Evolutionary conservation across 768 basidiomycete genomes (phyloP).

Genomic region (Porpolomopsis calyptriformis): DNA sequence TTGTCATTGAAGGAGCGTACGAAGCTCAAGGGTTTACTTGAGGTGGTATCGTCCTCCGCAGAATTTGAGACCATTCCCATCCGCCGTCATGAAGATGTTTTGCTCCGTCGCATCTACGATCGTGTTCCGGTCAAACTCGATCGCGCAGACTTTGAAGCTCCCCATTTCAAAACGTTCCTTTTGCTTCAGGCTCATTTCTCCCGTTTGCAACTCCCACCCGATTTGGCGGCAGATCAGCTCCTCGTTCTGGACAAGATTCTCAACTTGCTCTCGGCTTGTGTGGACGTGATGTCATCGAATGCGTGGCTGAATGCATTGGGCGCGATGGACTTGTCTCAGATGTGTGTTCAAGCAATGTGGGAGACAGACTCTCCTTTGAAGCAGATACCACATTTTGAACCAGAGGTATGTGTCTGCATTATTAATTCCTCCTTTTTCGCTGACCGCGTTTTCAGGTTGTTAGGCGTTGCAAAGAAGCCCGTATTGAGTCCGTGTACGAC

Average conservation of each 20-base stretch:
- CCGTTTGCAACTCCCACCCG: slow-evolving; percentile 82
- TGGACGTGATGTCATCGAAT: slow-evolving; percentile 97
- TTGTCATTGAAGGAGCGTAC: slow-evolving; percentile 92
- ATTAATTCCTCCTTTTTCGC: not conserved
- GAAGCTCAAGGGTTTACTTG: slow-evolving; percentile 91
- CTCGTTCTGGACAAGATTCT: slow-evolving; percentile 84
- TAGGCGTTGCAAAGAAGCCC: slow-evolving; percentile 72
- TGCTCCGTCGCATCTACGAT: slow-evolving; percentile 87
- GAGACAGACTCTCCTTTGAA: slow-evolving; percentile 91
- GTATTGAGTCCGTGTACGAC: slow-evolving; percentile 87
- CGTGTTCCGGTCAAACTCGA: slow-evolving; percentile 94
- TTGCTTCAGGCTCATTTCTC: slow-evolving; percentile 96
- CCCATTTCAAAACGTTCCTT: slow-evolving; percentile 97
- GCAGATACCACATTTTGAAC: slow-evolving; percentile 94
- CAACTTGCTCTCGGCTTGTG: slow-evolving; percentile 85
- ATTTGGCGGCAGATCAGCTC: slow-evolving; percentile 85
- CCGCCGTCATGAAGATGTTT: slow-evolving; percentile 79
- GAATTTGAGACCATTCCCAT: slow-evolving; percentile 96
- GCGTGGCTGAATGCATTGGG: slow-evolving; percentile 90
- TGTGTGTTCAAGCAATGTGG: slow-evolving; percentile 98
- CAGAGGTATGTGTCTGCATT: slow-evolving; percentile 44
- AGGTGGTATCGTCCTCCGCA: slow-evolving; percentile 93
- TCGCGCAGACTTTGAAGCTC: slow-evolving; percentile 73
- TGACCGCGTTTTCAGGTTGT: slow-evolving; percentile 41
- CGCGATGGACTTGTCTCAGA: slow-evolving; percentile 96